Percentiles rank a stretch among this genome's conserved stretches.
Evolutionary conservation across 495 filamentous ascomycete species (phyloP).

Genomic region (Talaromyces stipitatus): DNA sequence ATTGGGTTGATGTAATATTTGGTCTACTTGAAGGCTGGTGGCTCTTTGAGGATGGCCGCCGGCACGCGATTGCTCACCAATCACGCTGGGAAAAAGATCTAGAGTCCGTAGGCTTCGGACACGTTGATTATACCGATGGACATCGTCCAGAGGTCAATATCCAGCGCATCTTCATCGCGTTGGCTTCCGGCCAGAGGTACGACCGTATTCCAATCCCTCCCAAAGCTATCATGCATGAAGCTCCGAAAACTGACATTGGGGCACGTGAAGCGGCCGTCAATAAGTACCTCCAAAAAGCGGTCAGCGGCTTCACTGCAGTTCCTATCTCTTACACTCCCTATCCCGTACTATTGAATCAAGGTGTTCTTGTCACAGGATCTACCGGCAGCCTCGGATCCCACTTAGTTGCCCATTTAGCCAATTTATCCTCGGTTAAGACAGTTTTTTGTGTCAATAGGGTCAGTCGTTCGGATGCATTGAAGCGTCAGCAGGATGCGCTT

Average conservation of each 20-base stretch:
- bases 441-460: constrained; percentile 38
- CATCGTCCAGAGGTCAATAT: constrained; percentile 29
- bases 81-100: constrained; percentile 30
- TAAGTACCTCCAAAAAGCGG: constrained; percentile 20
- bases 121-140: constrained; percentile 44
- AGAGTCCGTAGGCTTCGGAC: constrained; percentile 31
- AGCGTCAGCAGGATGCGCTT: constrained; percentile 33
- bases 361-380: constrained; percentile 36
- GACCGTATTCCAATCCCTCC: constrained; percentile 9
- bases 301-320: constrained; percentile 5
- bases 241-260: not conserved
- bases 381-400: constrained; percentile 41
- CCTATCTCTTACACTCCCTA: not conserved
- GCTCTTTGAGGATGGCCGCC: constrained; percentile 42
- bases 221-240: not conserved
- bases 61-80: constrained; percentile 31
- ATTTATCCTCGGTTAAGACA: constrained; percentile 20
- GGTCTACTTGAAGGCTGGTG: constrained; percentile 49
- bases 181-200: constrained; percentile 14
- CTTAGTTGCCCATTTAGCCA: constrained; percentile 23
- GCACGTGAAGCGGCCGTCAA: constrained; percentile 18
- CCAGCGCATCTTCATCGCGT: constrained; percentile 36
- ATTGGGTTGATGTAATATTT: constrained; percentile 42
- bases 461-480: constrained; percentile 11
- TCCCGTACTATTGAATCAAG: not conserved